phyloP scores from a whole-genome alignment of 371 early-diverging fungal genomes.

The Mucor piriformis region DNA sequence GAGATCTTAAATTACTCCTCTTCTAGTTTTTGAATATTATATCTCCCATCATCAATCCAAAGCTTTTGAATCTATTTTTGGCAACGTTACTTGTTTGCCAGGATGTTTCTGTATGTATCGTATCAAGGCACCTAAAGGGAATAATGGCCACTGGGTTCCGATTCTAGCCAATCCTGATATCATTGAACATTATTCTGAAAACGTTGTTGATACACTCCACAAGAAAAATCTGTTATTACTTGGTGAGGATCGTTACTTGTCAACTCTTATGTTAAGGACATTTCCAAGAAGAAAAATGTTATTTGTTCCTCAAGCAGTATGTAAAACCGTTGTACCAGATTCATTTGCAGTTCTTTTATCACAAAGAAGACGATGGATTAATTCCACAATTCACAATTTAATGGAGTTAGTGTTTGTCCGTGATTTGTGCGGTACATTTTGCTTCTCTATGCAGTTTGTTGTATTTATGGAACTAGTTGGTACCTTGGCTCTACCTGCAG shows the following conservation, averaged over 20 bases:
- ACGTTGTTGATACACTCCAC: constrained; percentile 91
- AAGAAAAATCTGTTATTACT: constrained; percentile 93
- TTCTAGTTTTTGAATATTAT: constrained; percentile 38
- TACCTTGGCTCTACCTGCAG: constrained; percentile 84
- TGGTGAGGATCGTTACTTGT: constrained; percentile 96
- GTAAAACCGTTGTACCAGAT: constrained; percentile 87
- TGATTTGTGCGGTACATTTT: constrained; percentile 88
- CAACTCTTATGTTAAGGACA: constrained; percentile 92
- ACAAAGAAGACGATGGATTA: constrained; percentile 92
- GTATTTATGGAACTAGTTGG: constrained; percentile 88
- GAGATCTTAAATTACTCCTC: neutral
- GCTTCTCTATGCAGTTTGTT: constrained; percentile 91
- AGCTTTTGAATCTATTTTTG: constrained; percentile 96
- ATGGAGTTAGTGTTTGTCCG: constrained; percentile 84
- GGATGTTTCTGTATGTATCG: constrained; percentile 97
- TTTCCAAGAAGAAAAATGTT: constrained; percentile 91
- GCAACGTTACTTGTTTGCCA: constrained; percentile 96
- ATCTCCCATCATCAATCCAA: constrained; percentile 94
- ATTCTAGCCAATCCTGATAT: constrained; percentile 87
- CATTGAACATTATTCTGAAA: constrained; percentile 89
- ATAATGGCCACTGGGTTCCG: constrained; percentile 67
- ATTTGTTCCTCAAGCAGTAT: constrained; percentile 90
- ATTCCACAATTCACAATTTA: constrained; percentile 89
- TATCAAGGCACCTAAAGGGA: constrained; percentile 82
- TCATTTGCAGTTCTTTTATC: constrained; percentile 80